Evolutionary conservation across 2,329 filamentous ascomycete species (phyloP), one percentile per base, ranked within the genome.

Genomic region (Trichoderma sp.): DNA sequence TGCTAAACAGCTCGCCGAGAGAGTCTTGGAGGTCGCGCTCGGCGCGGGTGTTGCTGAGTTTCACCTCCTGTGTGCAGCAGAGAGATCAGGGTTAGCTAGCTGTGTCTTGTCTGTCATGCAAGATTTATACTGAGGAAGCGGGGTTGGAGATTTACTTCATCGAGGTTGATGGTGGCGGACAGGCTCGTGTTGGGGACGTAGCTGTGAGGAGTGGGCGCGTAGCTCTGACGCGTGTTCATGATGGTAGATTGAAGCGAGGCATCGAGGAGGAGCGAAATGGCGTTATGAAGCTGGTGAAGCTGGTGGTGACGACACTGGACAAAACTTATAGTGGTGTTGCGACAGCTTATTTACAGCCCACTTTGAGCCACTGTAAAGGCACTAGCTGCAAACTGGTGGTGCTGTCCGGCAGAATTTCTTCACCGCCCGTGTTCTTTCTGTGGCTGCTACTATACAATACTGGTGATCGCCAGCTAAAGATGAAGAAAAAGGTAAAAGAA

Each of bases 11-110:
- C 82, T 99, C 96, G 70, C 95, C 96, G 15, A 99, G 89, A 1
- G 96, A 98, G 79, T 98, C 96, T 81, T 98, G 94, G 1, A 98
- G 86, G 80, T 99, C 95, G 73, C 95, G 91, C 83, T 98, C 95
- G 53, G 93, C 92, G 76, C 93, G 91, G 26, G 92, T 97, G 51
- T 93, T 91, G 64, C 94, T 90, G 73, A 99, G 88, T 82, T 97
- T 97, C 76, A 98, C 94, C 86, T 98, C 96, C 92, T 97, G n/a
- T 3, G 15, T 58, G 24, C 68, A 4, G 65, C 67, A 18, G 58
- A 51, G 47, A 11, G 21, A n/a, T 3, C 36, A 18, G 39, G 18
- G 74, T 74, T 76, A 71, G 76, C 76, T 18, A 39, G 15, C 15
- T 18, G 39, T 43, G 6, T 18, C 15, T 18, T 43, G 15, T 39